Conservation (phyloP, 495 filamentous ascomycete genomes). For the Lepraria neglecta region DNA sequence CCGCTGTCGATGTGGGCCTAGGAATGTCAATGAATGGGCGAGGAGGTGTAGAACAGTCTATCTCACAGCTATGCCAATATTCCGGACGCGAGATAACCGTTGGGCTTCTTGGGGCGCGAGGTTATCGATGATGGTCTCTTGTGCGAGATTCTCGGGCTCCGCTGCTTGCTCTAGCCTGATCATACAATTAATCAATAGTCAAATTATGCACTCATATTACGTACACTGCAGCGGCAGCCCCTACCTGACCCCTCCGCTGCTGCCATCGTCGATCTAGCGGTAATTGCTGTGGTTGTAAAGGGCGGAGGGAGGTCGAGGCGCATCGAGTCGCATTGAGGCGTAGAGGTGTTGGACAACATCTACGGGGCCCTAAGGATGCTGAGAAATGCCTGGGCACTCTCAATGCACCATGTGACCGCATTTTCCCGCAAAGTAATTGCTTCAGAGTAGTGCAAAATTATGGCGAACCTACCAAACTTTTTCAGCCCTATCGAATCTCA, state of each 20-base stretch:
- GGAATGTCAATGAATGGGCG: slow-evolving; percentile 3
- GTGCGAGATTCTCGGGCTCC: slow-evolving; percentile 52
- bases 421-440: slow-evolving; percentile 18
- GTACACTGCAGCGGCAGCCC: slow-evolving; percentile 42
- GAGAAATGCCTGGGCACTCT: slow-evolving; percentile 23
- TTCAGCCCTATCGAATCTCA: slow-evolving; percentile 18
- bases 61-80: slow-evolving; percentile 94
- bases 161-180: slow-evolving; percentile 56
- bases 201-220: slow-evolving; percentile 15
- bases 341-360: slow-evolving; percentile 15
- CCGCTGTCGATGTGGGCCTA: slow-evolving; percentile 98
- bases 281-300: slow-evolving; percentile 14
- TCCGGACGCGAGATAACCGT: slow-evolving; percentile 73
- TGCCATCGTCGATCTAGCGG: slow-evolving; percentile 30
- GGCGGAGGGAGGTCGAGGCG: slow-evolving; percentile 22
- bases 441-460: neutral
- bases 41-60: slow-evolving; percentile 10
- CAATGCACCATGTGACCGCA: slow-evolving; percentile 33
- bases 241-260: slow-evolving; percentile 32
- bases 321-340: slow-evolving; percentile 27
- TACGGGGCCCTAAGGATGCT: neutral
- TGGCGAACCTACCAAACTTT: slow-evolving; percentile 9
- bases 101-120: slow-evolving; percentile 68
- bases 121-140: slow-evolving; percentile 65
- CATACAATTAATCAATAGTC: slow-evolving; percentile 2